Conservation (phyloP, 352 stramenopile genomes). For the Phytopythium helicoides region DNA sequence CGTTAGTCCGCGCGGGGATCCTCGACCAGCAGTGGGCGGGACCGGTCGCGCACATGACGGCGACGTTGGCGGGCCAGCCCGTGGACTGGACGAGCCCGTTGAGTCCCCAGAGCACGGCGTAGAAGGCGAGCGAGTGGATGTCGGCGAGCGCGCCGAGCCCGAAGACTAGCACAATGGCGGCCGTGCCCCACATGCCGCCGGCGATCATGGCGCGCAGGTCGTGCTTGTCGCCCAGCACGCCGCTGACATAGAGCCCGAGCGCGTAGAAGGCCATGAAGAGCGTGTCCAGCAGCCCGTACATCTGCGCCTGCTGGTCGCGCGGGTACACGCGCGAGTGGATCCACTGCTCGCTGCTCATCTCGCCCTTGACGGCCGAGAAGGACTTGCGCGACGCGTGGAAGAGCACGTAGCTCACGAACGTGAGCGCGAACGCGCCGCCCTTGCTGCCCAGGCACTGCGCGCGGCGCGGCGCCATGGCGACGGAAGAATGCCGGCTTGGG, state of each 20-base stretch:
- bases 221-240: conserved; percentile 65
- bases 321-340: conserved; percentile 63
- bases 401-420: conserved; percentile 80
- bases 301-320: conserved; percentile 63
- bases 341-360: conserved; percentile 79
- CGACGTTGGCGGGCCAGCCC: conserved; percentile 72
- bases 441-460: conserved; percentile 38
- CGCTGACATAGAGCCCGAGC: conserved; percentile 68
- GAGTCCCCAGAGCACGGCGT: conserved; percentile 63
- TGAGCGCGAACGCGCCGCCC: conserved; percentile 60
- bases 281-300: conserved; percentile 80
- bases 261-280: conserved; percentile 83
- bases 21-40: not conserved
- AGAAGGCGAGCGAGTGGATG: conserved; percentile 70
- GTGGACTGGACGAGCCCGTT: conserved; percentile 84
- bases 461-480: too few species aligned
- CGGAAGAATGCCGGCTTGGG: too few species aligned
- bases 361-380: conserved; percentile 81
- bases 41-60: conserved; percentile 62
- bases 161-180: conserved; percentile 53
- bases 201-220: conserved; percentile 71
- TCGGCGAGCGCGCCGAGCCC: conserved; percentile 54
- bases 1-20: not conserved
- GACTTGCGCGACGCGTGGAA: conserved; percentile 78
- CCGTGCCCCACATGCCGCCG: conserved; percentile 67